phyloP scores from a whole-genome alignment of 345 rosid species.

The Citrus cavaleriei region DNA sequence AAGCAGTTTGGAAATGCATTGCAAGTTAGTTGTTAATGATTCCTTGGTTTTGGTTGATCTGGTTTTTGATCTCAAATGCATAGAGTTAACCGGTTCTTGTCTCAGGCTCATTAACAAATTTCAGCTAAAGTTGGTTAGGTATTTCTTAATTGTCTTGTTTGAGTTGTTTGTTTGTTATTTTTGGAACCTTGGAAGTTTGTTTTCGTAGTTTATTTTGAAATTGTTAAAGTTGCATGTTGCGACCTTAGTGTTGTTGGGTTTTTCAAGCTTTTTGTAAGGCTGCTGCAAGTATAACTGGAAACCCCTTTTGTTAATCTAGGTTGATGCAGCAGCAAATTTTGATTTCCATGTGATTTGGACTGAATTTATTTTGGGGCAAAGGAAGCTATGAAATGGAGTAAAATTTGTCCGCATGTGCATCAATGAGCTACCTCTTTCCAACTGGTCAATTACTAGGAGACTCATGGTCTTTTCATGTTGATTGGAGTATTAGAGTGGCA shows the following conservation, averaged over 20 bases:
- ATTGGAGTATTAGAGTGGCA: not conserved
- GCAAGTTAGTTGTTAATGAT: not conserved
- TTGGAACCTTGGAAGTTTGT: not conserved
- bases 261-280: not conserved
- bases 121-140: not conserved
- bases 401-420: not conserved
- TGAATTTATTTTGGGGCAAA: not conserved
- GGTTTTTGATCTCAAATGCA: not conserved
- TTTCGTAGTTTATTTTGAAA: not conserved
- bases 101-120: not conserved
- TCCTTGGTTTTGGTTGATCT: not conserved
- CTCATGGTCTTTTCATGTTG: not conserved
- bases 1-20: not conserved
- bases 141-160: not conserved
- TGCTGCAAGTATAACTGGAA: conserved; percentile 22
- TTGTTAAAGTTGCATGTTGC: not conserved
- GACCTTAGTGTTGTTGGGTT: not conserved
- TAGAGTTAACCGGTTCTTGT: not conserved
- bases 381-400: not conserved
- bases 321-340: not conserved
- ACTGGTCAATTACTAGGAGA: not conserved
- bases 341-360: not conserved
- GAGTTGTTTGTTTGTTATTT: not conserved
- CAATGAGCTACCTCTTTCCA: not conserved
- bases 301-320: not conserved